Percentiles rank a stretch among this genome's conserved stretches.
These are phyloP conservation scores for Tulasnella sp. DNA, from an alignment of 768 basidiomycete genomes.

Conservation along the genomic window DNA sequence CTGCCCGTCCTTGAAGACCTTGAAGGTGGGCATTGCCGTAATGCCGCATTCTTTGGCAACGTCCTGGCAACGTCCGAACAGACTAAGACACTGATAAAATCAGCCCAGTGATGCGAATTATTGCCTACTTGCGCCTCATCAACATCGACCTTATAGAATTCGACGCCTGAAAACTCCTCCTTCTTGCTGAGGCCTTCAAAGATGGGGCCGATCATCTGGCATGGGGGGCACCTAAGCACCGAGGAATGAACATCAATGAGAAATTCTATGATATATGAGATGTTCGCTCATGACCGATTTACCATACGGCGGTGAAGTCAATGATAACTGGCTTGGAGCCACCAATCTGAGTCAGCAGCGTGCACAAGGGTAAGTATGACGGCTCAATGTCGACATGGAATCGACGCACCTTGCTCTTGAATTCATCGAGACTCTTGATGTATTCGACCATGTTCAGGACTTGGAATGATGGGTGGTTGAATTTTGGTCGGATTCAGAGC, in stretches of 20 bases:
- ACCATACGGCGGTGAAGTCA: not conserved
- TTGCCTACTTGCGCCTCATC: not conserved
- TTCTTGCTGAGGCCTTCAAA: not conserved
- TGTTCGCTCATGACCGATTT: no score
- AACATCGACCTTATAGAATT: not conserved
- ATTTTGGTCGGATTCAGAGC: no score
- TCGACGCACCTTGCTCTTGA: no score
- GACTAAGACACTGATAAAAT: not conserved
- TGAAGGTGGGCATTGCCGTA: constrained; percentile 33
- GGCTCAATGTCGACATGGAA: no score
- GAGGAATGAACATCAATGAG: no score
- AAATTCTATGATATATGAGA: no score
- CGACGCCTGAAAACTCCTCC: not conserved
- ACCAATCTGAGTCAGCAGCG: not conserved
- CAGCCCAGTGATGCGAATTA: not conserved
- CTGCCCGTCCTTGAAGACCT: constrained; percentile 34
- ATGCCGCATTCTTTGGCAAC: not conserved
- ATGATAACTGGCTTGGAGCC: not conserved
- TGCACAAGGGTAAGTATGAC: no score
- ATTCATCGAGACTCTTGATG: no score
- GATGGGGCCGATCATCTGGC: not conserved
- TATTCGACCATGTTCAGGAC: no score
- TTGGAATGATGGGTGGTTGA: no score
- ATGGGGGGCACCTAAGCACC: not conserved
- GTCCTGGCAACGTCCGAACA: not conserved